Evolutionary conservation across 352 stramenopile species (phyloP).

Genomic region (Phytophthora europaea): DNA sequence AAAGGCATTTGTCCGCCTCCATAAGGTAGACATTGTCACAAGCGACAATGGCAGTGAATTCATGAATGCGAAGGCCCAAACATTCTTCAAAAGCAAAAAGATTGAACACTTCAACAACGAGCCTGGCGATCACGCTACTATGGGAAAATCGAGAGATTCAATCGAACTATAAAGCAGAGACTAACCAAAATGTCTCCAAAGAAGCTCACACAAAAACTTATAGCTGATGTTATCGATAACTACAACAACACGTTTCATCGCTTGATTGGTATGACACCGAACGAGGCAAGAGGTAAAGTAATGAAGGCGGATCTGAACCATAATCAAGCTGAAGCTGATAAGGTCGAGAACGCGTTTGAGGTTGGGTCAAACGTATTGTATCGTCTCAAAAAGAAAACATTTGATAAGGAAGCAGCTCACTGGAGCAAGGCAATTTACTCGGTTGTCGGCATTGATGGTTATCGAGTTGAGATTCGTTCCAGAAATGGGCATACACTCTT

Average conservation of each 20-base stretch:
- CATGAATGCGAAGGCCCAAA: neutral
- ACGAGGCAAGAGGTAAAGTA: neutral
- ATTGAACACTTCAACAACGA: neutral
- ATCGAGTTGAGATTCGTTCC: conserved; percentile 30
- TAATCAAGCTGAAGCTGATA: neutral
- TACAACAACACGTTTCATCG: neutral
- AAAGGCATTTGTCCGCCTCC: neutral
- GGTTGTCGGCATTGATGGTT: conserved; percentile 38
- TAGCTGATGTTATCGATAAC: neutral
- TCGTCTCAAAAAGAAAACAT: conserved; percentile 30
- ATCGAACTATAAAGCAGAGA: neutral
- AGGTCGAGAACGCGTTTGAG: conserved; percentile 6
- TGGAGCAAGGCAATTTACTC: conserved; percentile 31
- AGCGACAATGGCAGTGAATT: neutral
- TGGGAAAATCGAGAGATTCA: neutral
- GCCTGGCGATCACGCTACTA: neutral
- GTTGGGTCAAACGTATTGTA: conserved; percentile 20
- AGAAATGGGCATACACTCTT: conserved; percentile 43
- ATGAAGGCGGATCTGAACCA: neutral
- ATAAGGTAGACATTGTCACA: neutral
- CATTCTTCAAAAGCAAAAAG: neutral
- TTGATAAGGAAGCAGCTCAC: conserved; percentile 37
- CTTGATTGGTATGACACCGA: neutral
- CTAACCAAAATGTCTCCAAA: neutral
- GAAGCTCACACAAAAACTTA: neutral